Evolutionary conservation across 2,329 filamentous ascomycete genomes (phyloP).

Genomic region (Phyllosticta paracitricarpa): DNA sequence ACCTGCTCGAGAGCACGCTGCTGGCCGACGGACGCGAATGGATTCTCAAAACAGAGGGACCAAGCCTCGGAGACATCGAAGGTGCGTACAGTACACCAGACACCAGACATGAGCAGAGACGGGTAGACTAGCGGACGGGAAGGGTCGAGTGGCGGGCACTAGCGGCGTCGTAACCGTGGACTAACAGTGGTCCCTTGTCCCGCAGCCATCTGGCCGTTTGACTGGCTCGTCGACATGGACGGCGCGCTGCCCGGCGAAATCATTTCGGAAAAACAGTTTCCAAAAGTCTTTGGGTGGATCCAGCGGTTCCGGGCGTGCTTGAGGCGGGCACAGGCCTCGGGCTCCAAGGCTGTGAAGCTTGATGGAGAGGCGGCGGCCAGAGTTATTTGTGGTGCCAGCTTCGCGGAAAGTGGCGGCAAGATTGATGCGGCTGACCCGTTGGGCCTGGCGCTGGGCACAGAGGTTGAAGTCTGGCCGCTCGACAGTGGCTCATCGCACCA

Average conservation of each 20-base stretch:
- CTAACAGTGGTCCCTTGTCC: not conserved
- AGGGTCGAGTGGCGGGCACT: not conserved
- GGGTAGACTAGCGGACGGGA: not conserved
- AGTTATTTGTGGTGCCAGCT: conserved; percentile 36
- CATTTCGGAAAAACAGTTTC: conserved; percentile 46
- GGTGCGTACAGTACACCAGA: conserved; percentile 22
- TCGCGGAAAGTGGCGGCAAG: conserved; percentile 34
- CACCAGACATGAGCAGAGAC: not conserved
- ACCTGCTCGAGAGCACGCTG: conserved; percentile 51
- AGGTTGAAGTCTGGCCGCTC: conserved; percentile 35
- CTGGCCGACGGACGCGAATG: conserved; percentile 58
- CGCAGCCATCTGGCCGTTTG: conserved; percentile 51
- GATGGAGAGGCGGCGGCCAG: conserved; percentile 46
- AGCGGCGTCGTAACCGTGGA: not conserved
- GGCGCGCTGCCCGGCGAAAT: conserved; percentile 44
- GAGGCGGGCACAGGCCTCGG: conserved; percentile 30
- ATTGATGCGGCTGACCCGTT: conserved; percentile 45
- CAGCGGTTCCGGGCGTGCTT: conserved; percentile 47
- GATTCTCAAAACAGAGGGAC: conserved; percentile 45
- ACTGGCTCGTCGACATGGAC: conserved; percentile 52
- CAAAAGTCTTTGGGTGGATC: conserved; percentile 55
- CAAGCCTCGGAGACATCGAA: conserved; percentile 58
- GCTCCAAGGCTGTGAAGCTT: conserved; percentile 35
- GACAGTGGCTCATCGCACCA: conserved; percentile 24
- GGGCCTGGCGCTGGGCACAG: conserved; percentile 42